A percentile compares a stretch with the other conserved stretches of the same genome.
Conservation (phyloP, 2,329 filamentous ascomycete genomes). For the Alternaria sp. region DNA sequence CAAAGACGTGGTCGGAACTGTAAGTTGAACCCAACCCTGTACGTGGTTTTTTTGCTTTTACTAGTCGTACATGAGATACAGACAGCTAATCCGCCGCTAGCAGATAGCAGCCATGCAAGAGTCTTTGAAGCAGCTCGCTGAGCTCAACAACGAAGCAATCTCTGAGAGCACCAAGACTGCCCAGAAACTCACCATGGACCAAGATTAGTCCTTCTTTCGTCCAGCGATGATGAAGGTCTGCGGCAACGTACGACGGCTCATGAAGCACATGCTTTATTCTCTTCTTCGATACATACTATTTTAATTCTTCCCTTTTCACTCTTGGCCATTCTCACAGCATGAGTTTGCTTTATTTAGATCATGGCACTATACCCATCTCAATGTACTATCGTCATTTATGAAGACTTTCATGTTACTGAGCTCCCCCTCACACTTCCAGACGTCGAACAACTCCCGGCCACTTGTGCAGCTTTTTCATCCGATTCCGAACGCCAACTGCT, state of each 20-base stretch:
- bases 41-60: constrained; percentile 4
- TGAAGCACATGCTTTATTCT: constrained; percentile 4
- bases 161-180: constrained; percentile 46
- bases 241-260: not conserved
- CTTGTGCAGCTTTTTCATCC: not conserved
- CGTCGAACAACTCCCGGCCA: not conserved
- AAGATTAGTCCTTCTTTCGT: constrained; percentile 27
- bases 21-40: constrained; percentile 34
- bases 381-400: not conserved
- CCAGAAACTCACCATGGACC: constrained; percentile 39
- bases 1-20: constrained; percentile 47
- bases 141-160: constrained; percentile 48
- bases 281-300: not conserved
- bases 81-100: constrained; percentile 44
- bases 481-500: not conserved
- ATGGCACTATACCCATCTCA: constrained; percentile 22
- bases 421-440: not conserved
- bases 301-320: not conserved
- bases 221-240: not conserved
- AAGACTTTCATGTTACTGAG: not conserved
- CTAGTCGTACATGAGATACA: not conserved
- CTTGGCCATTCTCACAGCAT: not conserved
- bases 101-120: constrained; percentile 53
- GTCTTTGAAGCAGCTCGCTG: constrained; percentile 45
- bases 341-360: constrained; percentile 5